Evolutionary conservation across 208 protist species (phyloP), one percentile per base, ranked within the genome.

Genomic region (Vickermania ingenoplastis): DNA sequence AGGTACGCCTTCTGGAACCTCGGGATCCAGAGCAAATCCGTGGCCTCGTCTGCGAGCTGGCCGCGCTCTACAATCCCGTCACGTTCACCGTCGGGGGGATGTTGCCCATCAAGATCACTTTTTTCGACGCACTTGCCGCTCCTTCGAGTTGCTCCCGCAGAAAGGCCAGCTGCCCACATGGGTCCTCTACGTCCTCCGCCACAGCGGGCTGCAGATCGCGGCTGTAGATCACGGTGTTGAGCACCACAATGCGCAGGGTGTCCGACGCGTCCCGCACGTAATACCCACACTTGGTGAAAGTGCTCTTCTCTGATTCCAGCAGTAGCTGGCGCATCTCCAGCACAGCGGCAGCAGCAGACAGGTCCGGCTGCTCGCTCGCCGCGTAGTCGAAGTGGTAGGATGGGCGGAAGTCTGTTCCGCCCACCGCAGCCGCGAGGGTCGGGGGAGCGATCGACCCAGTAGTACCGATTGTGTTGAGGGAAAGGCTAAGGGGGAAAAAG

Each of bases 51-150:
- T 0, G 21, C 48, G 26, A 64, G 55, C 4, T 14, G 31, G 27
- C 41, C 36, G 3, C 13, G 28, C 1, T 25, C 14, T 13, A 69
- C 22, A 73, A 63, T 24, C 26, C 57, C 62, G 59, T 66, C 26
- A 77, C 27, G 57, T 83, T 57, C 17, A 62, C 25, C 11, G 62
- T 58, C 27, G 76, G 73, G 21, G 77, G 71, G 30, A 78, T 68
- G 48, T 81, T 65, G 30, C 73, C 60, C 3, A 77, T 31, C 21
- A 87, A 58, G 31, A 87, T 79, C 1, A 83, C 76, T 56, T 75
- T 73, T 36, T 65, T 55, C 22, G 65, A 61, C 0, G 48, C 59
- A 5, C 41, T 48, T 3, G 61, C 45, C 24, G 80, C 70, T 13
- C 55, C 57, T 26, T 41, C 52, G 41, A 87, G 45, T 23, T 68